phyloP scores from a whole-genome alignment of 441 rosid species.

The Arabidopsis lyrata region DNA sequence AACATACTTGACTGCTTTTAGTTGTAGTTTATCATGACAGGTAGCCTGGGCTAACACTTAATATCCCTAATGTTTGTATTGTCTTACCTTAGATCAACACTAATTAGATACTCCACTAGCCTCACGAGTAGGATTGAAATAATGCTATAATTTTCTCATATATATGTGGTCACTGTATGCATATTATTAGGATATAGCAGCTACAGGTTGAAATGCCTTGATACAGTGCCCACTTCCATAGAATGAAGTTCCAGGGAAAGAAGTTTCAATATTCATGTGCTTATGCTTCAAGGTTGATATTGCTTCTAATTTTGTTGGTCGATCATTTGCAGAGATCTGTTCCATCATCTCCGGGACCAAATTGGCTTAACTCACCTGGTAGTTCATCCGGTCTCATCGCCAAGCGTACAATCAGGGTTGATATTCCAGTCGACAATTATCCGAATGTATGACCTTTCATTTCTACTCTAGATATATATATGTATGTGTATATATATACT shows the following conservation, averaged over 20 bases:
- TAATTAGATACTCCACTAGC: slow-evolving; percentile 41
- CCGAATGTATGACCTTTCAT: slow-evolving; percentile 71
- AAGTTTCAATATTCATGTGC: slow-evolving; percentile 1
- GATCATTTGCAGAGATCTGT: slow-evolving; percentile 67
- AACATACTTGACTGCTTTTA: slow-evolving; percentile 58
- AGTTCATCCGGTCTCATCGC: slow-evolving; percentile 88
- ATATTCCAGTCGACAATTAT: slow-evolving; percentile 86
- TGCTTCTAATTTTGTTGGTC: slow-evolving; percentile 44
- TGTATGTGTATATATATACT: background rate
- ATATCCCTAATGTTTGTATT: slow-evolving; percentile 41
- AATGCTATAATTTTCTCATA: slow-evolving; percentile 9
- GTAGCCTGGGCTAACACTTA: slow-evolving; percentile 50
- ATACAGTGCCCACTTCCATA: slow-evolving; percentile 4
- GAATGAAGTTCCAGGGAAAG: slow-evolving; percentile 13
- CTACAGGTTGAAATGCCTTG: slow-evolving; percentile 35
- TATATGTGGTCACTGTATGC: slow-evolving; percentile 8
- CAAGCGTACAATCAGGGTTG: slow-evolving; percentile 89
- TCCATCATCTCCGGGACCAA: slow-evolving; percentile 70
- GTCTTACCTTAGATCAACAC: slow-evolving; percentile 37
- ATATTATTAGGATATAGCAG: slow-evolving; percentile 29
- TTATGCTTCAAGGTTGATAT: slow-evolving; percentile 12
- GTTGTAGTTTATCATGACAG: slow-evolving; percentile 57
- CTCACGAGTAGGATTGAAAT: slow-evolving; percentile 14
- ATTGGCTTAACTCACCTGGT: slow-evolving; percentile 82
- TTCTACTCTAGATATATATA: background rate